A percentile compares a stretch with the other conserved stretches of the same genome.
These are phyloP conservation scores for Letharia lupina DNA, from an alignment of 495 filamentous ascomycete species.

Conservation along the genomic window DNA sequence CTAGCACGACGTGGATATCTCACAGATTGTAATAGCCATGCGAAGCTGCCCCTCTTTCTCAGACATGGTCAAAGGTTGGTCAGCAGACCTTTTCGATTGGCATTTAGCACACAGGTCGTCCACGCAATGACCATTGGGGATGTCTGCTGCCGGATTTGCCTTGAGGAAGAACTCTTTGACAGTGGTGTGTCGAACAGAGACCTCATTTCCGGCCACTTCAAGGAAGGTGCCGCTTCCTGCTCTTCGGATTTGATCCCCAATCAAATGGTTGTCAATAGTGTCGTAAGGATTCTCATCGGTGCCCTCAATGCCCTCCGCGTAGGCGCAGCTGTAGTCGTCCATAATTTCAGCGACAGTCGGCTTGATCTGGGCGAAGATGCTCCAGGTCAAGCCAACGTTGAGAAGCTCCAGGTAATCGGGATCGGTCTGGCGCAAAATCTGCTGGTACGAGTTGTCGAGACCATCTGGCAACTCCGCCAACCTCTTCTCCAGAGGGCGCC, in stretches of 20 bases:
- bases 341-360: neutral
- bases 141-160: neutral
- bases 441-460: conserved; percentile 2
- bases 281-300: neutral
- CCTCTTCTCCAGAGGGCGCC: neutral
- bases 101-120: neutral
- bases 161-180: neutral
- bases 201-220: neutral
- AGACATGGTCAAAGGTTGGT: neutral
- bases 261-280: neutral
- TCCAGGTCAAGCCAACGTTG: conserved; percentile 5
- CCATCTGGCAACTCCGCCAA: neutral
- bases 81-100: neutral
- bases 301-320: neutral
- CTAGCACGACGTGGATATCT: neutral
- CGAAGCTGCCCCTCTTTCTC: conserved; percentile 5
- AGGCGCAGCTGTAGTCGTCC: conserved; percentile 1
- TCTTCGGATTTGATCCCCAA: neutral
- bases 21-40: conserved; percentile 1
- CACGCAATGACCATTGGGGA: neutral
- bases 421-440: neutral
- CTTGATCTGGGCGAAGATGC: neutral
- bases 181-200: neutral
- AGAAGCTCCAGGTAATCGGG: conserved; percentile 6
- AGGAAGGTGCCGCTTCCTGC: conserved; percentile 4